A percentile compares a stretch with the other conserved stretches of the same genome.
Conservation (phyloP, 2,329 filamentous ascomycete species). For the Truncatella angustata region DNA sequence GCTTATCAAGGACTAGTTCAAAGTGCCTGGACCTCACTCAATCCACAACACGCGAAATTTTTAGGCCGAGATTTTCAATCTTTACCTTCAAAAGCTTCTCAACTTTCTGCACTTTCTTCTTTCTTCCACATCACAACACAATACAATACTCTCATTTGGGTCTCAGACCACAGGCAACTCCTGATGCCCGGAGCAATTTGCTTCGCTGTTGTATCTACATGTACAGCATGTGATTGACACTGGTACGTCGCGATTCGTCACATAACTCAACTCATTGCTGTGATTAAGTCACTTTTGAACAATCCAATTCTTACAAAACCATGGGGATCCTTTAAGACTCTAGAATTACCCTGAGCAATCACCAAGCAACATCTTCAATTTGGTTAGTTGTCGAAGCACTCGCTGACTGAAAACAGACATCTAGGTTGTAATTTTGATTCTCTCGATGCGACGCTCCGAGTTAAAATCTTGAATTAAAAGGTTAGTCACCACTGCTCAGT, state of each 20-base stretch:
- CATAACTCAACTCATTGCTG: slow-evolving; percentile 25
- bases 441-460: too few relatives aligned
- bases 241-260: slow-evolving; percentile 8
- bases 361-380: neutral
- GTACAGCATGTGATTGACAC: too few relatives aligned
- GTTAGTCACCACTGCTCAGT: slow-evolving; percentile 33
- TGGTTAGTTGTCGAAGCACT: neutral
- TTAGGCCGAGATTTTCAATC: slow-evolving; percentile 4
- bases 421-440: neutral
- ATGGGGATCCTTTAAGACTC: slow-evolving; percentile 52
- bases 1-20: neutral
- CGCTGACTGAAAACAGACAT: slow-evolving; percentile 13
- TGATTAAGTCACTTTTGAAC: slow-evolving; percentile 50
- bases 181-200: too few relatives aligned
- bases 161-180: too few relatives aligned
- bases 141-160: too few relatives aligned
- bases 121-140: neutral
- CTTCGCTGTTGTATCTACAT: too few relatives aligned
- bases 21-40: slow-evolving; percentile 5
- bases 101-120: slow-evolving; percentile 4
- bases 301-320: slow-evolving; percentile 62
- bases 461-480: too few relatives aligned
- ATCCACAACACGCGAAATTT: slow-evolving; percentile 12
- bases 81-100: neutral
- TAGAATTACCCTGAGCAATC: slow-evolving; percentile 54